Base-by-base conservation (phyloP, 805 yeast genomes). In the Aciculoconidium aculeatum region DNA sequence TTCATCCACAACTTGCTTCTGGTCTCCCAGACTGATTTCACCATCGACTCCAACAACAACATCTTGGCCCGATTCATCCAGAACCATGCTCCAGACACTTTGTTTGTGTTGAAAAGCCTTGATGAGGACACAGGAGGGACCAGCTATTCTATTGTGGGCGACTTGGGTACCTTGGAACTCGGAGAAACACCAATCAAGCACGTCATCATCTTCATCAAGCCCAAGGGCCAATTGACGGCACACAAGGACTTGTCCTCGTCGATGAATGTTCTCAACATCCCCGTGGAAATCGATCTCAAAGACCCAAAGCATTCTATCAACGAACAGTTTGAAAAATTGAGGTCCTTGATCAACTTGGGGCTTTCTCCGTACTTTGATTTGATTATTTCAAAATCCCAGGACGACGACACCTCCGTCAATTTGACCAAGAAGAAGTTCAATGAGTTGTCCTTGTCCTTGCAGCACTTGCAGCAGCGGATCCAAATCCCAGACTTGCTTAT, bases 361-460 rank as follows among this genome's bases (percentile, higher is more conserved):
- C 60, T 86, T 13, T 65, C 75, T 0, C 84, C 92, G 0, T 75
- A 77, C 39, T 80, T 87, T 45, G 84, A 82, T 24, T 62, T 70
- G 6, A 49, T 71, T 6, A 42, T 55, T 14, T 25, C 17, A 4
- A 37, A 21, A 23, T 34, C 23, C 19, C 29, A 14, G 14, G 34
- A 34, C 3, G 44, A 44, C 11, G 22, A 11, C 15, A 35, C 37
- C 11, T 34, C 44, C 17, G 55, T 75, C 5, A 50, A 58, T 16
- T 23, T 42, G 3, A 67, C 86, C 1, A 75, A 75, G 39, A 76
- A 70, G 49, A 80, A 76, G 44, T 66, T 86, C 31, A 67, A 71
- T 19, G 95, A 85, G 34, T 57, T 87, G 13, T 72, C 82, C 1
- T 46, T 72, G 11, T 76, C 90, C 0, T 56, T 87, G 8, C 77